Evolutionary conservation across 768 basidiomycete species (phyloP).

Genomic region (Lyophyllum shimeji): DNA sequence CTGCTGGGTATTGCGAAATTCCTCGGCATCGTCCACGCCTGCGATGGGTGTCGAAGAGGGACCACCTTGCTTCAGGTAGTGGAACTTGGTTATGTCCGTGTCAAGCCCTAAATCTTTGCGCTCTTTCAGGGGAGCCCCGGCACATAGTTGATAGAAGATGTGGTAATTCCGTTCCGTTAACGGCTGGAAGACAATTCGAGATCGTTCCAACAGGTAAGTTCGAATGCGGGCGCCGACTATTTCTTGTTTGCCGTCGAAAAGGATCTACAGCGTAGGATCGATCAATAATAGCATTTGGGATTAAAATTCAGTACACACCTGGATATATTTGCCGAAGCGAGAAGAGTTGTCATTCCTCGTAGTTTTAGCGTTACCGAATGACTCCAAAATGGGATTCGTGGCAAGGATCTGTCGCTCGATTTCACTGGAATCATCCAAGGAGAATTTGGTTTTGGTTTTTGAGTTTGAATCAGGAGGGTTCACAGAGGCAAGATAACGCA

Average conservation of each 20-base stretch:
- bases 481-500: conserved; percentile 97
- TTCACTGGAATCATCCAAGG: conserved; percentile 86
- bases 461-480: conserved; percentile 72
- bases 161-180: conserved; percentile 98
- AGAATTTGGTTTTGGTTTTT: conserved; percentile 67
- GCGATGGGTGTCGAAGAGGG: conserved; percentile 80
- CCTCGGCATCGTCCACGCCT: conserved; percentile 95
- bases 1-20: conserved; percentile 91
- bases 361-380: conserved; percentile 99
- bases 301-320: conserved; percentile 51
- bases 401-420: conserved; percentile 97
- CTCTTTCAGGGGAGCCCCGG: conserved; percentile 93
- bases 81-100: conserved; percentile 81
- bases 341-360: conserved; percentile 99
- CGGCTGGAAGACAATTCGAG: conserved; percentile 96
- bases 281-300: neutral
- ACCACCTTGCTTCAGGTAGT: conserved; percentile 93
- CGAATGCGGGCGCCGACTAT: conserved; percentile 99
- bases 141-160: conserved; percentile 99
- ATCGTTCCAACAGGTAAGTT: conserved; percentile 96
- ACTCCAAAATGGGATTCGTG: conserved; percentile 98
- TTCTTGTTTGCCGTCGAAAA: conserved; percentile 93
- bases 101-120: conserved; percentile 93
- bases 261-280: conserved; percentile 59
- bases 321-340: conserved; percentile 98